These are phyloP conservation scores for Magnolia sinica DNA, from an alignment of 164 flowering plant species.

Conservation along the genomic window DNA sequence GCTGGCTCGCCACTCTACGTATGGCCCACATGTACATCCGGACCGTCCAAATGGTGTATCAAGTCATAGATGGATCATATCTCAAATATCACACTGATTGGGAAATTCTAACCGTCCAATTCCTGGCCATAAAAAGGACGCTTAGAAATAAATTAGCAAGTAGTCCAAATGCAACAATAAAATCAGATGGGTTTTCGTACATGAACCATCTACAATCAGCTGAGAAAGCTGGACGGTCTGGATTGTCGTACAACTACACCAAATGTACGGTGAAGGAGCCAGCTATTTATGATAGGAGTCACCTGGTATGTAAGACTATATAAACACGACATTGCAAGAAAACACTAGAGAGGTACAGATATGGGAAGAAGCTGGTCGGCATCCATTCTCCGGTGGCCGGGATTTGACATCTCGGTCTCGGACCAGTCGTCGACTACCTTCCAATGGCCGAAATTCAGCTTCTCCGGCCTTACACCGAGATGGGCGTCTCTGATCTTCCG, in stretches of 20 bases:
- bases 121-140: too few relatives aligned
- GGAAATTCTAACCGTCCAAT: too few relatives aligned
- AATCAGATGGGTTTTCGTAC: too few relatives aligned
- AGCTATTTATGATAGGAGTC: not conserved
- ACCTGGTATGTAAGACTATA: not conserved
- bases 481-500: conserved; percentile 2
- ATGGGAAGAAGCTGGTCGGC: conserved; percentile 11
- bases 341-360: not conserved
- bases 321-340: too few relatives aligned
- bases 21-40: too few relatives aligned
- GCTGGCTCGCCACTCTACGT: too few relatives aligned
- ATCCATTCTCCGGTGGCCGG: conserved; percentile 6
- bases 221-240: not conserved
- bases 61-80: too few relatives aligned
- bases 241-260: not conserved
- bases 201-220: too few relatives aligned
- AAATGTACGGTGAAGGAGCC: not conserved
- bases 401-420: conserved; percentile 1
- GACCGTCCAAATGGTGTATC: too few relatives aligned
- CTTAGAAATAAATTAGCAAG: too few relatives aligned
- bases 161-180: too few relatives aligned
- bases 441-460: conserved; percentile 17
- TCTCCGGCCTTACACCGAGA: conserved; percentile 11
- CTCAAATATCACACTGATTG: too few relatives aligned
- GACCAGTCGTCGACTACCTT: not conserved